Percentiles rank a stretch among this genome's conserved stretches.
phyloP scores from a whole-genome alignment of 2,329 filamentous ascomycete genomes.

The Hymenoscyphus linearis region DNA sequence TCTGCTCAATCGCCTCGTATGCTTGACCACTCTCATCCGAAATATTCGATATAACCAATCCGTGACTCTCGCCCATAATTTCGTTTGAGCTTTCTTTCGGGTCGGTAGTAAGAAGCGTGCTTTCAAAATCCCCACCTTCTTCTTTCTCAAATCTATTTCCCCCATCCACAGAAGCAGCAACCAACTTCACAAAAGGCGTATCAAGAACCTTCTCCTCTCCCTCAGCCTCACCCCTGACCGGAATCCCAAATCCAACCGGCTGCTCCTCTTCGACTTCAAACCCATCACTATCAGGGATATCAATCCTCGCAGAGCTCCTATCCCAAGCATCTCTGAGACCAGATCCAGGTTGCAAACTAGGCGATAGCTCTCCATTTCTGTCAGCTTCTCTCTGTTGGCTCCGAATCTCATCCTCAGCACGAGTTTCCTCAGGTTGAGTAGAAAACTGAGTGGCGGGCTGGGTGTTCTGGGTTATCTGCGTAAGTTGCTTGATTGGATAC shows the following conservation, averaged over 20 bases:
- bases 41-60: not conserved
- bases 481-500: not conserved
- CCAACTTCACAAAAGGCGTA: not conserved
- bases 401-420: not conserved
- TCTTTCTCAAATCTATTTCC: not conserved
- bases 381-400: not conserved
- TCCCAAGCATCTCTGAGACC: not conserved
- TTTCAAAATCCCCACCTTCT: not conserved
- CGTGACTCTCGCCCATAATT: not conserved
- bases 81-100: not conserved
- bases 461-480: no score
- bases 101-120: not conserved
- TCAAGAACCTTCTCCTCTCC: not conserved
- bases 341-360: not conserved
- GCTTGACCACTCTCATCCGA: not conserved
- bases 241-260: not conserved
- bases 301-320: not conserved
- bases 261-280: not conserved
- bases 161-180: not conserved
- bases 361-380: not conserved
- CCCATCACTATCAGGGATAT: conserved; percentile 4
- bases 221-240: not conserved
- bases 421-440: not conserved
- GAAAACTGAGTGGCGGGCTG: no score
- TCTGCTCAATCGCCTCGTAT: not conserved